Conservation (phyloP, 345 rosid species). For the Acer saccharum region DNA sequence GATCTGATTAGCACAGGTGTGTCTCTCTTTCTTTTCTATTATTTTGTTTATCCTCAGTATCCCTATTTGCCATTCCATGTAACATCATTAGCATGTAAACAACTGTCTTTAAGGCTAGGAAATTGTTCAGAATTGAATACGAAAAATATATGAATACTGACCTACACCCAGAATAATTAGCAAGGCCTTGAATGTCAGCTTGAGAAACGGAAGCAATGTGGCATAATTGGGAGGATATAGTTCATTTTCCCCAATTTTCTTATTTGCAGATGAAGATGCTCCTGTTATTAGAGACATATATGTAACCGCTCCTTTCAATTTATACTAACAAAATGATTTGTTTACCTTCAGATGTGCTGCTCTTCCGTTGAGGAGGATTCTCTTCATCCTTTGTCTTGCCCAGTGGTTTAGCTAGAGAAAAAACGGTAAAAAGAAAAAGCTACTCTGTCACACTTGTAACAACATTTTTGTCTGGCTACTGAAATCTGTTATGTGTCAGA, state of each 20-base stretch:
- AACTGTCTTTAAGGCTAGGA: not conserved
- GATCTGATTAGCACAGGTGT: constrained; percentile 14
- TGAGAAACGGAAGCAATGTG: not conserved
- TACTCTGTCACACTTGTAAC: not conserved
- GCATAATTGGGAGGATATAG: not conserved
- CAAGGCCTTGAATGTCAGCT: constrained; percentile 4
- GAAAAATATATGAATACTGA: not conserved
- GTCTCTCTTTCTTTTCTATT: constrained; percentile 11
- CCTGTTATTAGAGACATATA: not conserved
- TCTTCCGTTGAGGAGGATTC: constrained; percentile 2
- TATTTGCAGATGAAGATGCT: not conserved
- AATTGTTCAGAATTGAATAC: not conserved
- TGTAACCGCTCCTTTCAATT: not conserved
- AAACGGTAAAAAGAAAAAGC: not conserved
- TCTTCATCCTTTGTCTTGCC: not conserved
- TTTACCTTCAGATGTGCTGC: not conserved
- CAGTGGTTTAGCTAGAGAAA: not conserved
- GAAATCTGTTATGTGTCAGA: not conserved
- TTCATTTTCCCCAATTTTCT: not conserved
- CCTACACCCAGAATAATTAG: not conserved
- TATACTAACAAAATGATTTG: not conserved
- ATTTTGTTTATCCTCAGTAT: constrained; percentile 5
- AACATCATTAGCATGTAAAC: not conserved
- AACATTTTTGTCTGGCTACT: not conserved
- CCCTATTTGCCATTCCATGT: constrained; percentile 1